Percentiles rank a stretch among this genome's conserved stretches.
Evolutionary conservation across 805 yeast species (phyloP).

Genomic region (Scheffersomyces coipomensis): DNA sequence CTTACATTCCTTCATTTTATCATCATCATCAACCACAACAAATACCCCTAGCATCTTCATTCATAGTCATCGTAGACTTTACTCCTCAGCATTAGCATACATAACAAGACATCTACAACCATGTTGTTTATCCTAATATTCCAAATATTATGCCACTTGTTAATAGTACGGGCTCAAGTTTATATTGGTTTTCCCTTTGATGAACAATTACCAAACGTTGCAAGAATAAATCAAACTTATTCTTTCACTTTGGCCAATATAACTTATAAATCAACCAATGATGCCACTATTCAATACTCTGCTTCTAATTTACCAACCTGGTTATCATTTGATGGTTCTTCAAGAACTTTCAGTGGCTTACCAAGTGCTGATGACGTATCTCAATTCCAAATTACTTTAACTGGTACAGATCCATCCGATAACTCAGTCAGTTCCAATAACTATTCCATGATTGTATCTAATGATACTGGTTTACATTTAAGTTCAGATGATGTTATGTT

Average conservation of each 20-base stretch:
- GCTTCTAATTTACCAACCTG: constrained; percentile 68
- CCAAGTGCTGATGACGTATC: constrained; percentile 50
- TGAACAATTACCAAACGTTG: constrained; percentile 86
- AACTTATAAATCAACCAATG: constrained; percentile 53
- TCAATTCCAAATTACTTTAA: constrained; percentile 44
- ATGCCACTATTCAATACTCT: constrained; percentile 50
- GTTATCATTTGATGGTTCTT: constrained; percentile 66
- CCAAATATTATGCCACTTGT: constrained; percentile 6
- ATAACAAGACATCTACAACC: no score
- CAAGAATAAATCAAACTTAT: constrained; percentile 63
- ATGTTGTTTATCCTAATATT: constrained; percentile 7
- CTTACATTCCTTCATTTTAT: no score
- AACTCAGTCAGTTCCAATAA: constrained; percentile 39
- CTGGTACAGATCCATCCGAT: constrained; percentile 66
- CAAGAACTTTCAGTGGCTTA: constrained; percentile 68
- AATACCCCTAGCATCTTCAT: no score
- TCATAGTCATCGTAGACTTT: background rate
- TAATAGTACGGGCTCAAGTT: constrained; percentile 41
- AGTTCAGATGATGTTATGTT: constrained; percentile 42
- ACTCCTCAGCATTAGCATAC: no score
- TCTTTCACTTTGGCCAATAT: constrained; percentile 65
- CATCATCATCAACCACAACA: no score
- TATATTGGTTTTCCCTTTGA: constrained; percentile 72
- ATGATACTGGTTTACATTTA: constrained; percentile 52
- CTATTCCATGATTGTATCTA: constrained; percentile 62